Percentiles rank a stretch among this genome's conserved stretches.
Conservation (phyloP, 768 basidiomycete genomes). For the Boletus sp. region DNA sequence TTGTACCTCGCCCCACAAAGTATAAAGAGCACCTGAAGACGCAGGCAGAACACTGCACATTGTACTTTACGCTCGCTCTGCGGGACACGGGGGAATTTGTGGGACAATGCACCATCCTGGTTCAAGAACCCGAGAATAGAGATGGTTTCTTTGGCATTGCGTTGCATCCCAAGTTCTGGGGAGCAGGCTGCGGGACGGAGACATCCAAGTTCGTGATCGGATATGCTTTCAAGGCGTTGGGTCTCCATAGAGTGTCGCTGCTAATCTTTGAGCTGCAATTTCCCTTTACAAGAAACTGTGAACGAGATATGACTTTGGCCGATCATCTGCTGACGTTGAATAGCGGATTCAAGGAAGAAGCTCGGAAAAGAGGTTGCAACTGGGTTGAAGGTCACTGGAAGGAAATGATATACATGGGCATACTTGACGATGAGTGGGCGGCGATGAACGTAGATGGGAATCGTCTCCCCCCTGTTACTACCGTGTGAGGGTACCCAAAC, state of each 20-base stretch:
- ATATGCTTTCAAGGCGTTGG: slow-evolving; percentile 23
- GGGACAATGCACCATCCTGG: slow-evolving; percentile 17
- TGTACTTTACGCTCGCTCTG: slow-evolving; percentile 22
- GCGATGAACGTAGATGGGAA: not conserved
- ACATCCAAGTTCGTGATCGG: slow-evolving; percentile 15
- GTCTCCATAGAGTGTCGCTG: slow-evolving; percentile 29
- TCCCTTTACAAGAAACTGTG: slow-evolving; percentile 30
- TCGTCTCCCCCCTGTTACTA: too few species aligned
- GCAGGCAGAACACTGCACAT: slow-evolving; percentile 7
- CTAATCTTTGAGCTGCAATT: slow-evolving; percentile 13
- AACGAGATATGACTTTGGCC: not conserved
- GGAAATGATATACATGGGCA: slow-evolving; percentile 31
- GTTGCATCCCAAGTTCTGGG: slow-evolving; percentile 24
- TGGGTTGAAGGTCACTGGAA: slow-evolving; percentile 34
- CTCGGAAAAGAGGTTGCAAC: slow-evolving; percentile 27
- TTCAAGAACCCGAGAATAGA: slow-evolving; percentile 26
- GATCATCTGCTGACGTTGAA: not conserved
- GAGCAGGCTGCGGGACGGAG: slow-evolving; percentile 25
- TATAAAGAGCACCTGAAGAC: slow-evolving; percentile 17
- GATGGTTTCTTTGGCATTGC: slow-evolving; percentile 26
- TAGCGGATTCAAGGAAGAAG: slow-evolving; percentile 36
- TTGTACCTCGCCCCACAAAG: slow-evolving; percentile 17
- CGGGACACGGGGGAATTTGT: slow-evolving; percentile 20
- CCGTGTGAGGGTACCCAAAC: too few species aligned
- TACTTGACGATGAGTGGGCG: slow-evolving; percentile 34